Evolutionary conservation across 2,329 filamentous ascomycete species (phyloP).

Genomic region (Venturia aucupariae): DNA sequence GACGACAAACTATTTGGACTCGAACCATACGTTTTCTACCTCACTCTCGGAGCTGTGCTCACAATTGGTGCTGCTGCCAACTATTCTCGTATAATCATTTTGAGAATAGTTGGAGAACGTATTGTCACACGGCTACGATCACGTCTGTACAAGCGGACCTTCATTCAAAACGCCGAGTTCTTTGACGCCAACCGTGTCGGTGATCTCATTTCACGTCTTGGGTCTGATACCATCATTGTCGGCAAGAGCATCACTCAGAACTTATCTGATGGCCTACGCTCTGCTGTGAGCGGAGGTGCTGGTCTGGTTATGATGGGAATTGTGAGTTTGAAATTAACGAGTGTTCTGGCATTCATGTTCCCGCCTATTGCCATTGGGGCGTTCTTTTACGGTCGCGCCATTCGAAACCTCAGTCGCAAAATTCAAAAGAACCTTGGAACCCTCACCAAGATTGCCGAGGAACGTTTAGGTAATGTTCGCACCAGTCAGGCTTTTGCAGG

Average conservation of each 20-base stretch:
- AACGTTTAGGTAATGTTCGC: slow-evolving; percentile 91
- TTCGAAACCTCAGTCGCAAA: slow-evolving; percentile 79
- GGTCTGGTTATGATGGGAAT: slow-evolving; percentile 94
- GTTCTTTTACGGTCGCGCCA: slow-evolving; percentile 82
- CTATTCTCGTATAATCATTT: slow-evolving; percentile 85
- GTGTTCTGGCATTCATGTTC: slow-evolving; percentile 75
- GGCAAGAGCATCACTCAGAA: slow-evolving; percentile 99
- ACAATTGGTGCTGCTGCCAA: slow-evolving; percentile 81
- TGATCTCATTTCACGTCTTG: slow-evolving; percentile 88
- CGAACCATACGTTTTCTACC: slow-evolving; percentile 79
- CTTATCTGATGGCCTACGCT: slow-evolving; percentile 86
- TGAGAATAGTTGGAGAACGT: slow-evolving; percentile 88
- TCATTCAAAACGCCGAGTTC: slow-evolving; percentile 96
- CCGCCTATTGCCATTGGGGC: slow-evolving; percentile 85
- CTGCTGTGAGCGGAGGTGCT: slow-evolving; percentile 79
- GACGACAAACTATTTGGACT: slow-evolving; percentile 70
- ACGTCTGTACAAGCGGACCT: slow-evolving; percentile 82
- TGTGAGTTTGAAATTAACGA: slow-evolving; percentile 83
- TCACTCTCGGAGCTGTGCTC: slow-evolving; percentile 63
- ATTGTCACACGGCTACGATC: slow-evolving; percentile 86
- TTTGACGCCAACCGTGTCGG: slow-evolving; percentile 97
- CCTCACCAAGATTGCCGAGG: slow-evolving; percentile 93
- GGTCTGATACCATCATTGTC: slow-evolving; percentile 94
- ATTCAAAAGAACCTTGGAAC: slow-evolving; percentile 92
- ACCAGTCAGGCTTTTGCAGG: slow-evolving; percentile 95